These are phyloP conservation scores for Fusarium siculi DNA, from an alignment of 2,329 filamentous ascomycete genomes.

Conservation along the genomic window DNA sequence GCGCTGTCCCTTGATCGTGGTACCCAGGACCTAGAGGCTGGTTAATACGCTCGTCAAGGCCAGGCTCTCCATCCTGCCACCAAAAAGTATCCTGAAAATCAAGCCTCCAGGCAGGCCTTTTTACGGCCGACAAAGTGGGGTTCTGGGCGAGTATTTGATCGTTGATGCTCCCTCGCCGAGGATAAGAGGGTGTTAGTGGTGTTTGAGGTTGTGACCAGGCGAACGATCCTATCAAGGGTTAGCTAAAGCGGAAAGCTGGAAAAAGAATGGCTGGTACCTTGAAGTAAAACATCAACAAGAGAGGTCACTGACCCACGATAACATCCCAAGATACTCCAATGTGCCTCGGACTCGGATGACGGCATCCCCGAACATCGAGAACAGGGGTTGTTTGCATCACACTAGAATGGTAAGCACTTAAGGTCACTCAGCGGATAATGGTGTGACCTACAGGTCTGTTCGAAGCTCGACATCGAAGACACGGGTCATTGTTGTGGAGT, in stretches of 20 bases:
- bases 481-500: conserved; percentile 58
- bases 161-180: conserved; percentile 62
- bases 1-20: conserved; percentile 51
- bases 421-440: background rate
- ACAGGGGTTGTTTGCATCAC: conserved; percentile 63
- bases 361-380: conserved; percentile 56
- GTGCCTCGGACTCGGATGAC: conserved; percentile 52
- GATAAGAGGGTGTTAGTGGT: conserved; percentile 61
- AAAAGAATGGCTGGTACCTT: conserved; percentile 52
- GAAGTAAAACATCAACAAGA: conserved; percentile 61
- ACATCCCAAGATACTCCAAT: conserved; percentile 63
- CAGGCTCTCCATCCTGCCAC: conserved; percentile 63
- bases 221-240: conserved; percentile 52
- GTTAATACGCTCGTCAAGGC: conserved; percentile 39
- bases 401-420: conserved; percentile 51
- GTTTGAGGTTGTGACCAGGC: conserved; percentile 62
- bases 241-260: conserved; percentile 4
- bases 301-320: conserved; percentile 59
- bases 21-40: conserved; percentile 15
- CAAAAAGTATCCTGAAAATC: conserved; percentile 69
- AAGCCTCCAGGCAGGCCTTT: conserved; percentile 56
- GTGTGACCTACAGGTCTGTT: conserved; percentile 56
- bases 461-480: conserved; percentile 62
- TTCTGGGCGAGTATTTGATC: conserved; percentile 62
- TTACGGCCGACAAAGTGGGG: conserved; percentile 52